phyloP scores from a whole-genome alignment of 768 basidiomycete species.

The Suillus clintonianus region DNA sequence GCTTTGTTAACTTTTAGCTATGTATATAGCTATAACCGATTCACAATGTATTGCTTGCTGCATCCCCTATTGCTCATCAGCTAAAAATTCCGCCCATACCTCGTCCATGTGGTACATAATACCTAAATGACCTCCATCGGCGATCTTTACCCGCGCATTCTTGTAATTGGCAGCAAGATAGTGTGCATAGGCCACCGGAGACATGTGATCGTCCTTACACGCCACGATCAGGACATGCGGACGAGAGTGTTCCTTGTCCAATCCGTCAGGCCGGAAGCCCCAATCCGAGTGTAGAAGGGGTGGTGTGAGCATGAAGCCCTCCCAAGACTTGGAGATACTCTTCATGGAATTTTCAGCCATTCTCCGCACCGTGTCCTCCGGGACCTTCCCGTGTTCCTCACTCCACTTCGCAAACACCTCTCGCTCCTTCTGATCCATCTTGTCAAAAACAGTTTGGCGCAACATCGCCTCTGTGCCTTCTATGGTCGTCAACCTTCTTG shows the following conservation, averaged over 20 bases:
- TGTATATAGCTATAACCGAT: not conserved
- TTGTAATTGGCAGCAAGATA: slow-evolving; percentile 52
- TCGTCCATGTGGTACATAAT: slow-evolving; percentile 46
- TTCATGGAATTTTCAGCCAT: slow-evolving; percentile 44
- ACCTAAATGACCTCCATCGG: slow-evolving; percentile 54
- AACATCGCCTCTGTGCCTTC: slow-evolving; percentile 45
- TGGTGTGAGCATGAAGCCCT: slow-evolving; percentile 48
- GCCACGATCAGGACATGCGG: slow-evolving; percentile 49
- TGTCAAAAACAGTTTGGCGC: slow-evolving; percentile 38
- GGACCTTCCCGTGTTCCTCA: slow-evolving; percentile 38
- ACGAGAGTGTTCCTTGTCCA: slow-evolving; percentile 47
- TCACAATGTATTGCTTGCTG: slow-evolving; percentile 3
- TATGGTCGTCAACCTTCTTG: slow-evolving; percentile 37
- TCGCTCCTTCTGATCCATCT: slow-evolving; percentile 40
- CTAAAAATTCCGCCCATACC: slow-evolving; percentile 42
- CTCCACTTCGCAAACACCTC: slow-evolving; percentile 41
- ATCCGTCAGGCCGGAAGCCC: slow-evolving; percentile 44
- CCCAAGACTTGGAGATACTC: slow-evolving; percentile 54
- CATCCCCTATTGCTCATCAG: slow-evolving; percentile 11
- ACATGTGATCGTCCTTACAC: slow-evolving; percentile 43
- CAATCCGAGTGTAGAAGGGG: slow-evolving; percentile 51
- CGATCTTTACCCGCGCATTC: slow-evolving; percentile 40
- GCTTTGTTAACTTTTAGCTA: not conserved
- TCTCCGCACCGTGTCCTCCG: slow-evolving; percentile 44
- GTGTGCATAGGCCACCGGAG: slow-evolving; percentile 44